Evolutionary conservation across 2,329 filamentous ascomycete species (phyloP).

Genomic region (Paracoccidioides lutzii): DNA sequence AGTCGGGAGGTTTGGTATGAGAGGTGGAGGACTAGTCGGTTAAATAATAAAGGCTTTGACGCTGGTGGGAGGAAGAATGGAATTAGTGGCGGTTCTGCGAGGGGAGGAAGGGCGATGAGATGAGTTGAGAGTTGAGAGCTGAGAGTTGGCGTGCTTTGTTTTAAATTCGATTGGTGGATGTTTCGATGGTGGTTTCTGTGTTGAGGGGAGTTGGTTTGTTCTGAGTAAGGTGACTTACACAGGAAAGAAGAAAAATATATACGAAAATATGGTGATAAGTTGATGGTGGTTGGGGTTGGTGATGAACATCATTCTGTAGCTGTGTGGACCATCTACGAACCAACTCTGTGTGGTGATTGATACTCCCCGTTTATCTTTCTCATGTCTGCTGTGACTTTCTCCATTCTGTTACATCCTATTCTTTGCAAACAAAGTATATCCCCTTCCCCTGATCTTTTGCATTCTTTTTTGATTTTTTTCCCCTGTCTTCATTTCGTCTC

Average conservation of each 20-base stretch:
- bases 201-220: too few species aligned
- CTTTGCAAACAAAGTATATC: neutral
- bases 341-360: neutral
- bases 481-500: neutral
- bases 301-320: too few species aligned
- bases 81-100: neutral
- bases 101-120: constrained; percentile 1
- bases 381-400: neutral
- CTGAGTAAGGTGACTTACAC: too few species aligned
- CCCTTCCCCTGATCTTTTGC: neutral
- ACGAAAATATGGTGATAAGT: too few species aligned
- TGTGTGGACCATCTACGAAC: neutral
- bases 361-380: neutral
- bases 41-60: constrained; percentile 17
- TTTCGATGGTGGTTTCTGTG: too few species aligned
- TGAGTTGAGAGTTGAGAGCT: neutral
- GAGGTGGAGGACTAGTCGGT: constrained; percentile 62
- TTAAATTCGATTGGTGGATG: neutral
- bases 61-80: neutral
- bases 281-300: too few species aligned
- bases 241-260: too few species aligned
- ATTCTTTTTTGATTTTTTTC: neutral
- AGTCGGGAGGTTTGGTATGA: constrained; percentile 93
- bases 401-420: neutral
- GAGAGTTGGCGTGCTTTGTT: neutral